These are phyloP conservation scores for Apophysomyces variabilis DNA, from an alignment of 371 early-diverging fungal genomes.

Conservation along the genomic window DNA sequence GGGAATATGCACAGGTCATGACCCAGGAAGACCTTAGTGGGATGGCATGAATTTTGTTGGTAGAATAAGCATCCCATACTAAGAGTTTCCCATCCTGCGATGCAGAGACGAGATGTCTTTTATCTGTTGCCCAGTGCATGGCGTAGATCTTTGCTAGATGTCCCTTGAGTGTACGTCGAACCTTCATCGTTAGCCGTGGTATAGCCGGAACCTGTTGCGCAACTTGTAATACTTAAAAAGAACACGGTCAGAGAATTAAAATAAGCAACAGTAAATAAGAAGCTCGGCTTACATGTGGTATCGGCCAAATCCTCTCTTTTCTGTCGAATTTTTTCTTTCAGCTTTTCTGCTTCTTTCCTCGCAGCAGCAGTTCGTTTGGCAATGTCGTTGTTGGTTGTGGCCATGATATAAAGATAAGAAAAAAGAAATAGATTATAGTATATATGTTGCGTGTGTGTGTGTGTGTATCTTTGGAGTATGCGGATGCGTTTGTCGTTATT, in stretches of 20 bases:
- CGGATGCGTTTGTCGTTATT: too few relatives aligned
- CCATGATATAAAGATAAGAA: not conserved
- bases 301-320: constrained; percentile 93
- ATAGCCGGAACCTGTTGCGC: constrained; percentile 69
- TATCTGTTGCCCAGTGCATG: constrained; percentile 98
- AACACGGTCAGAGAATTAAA: not conserved
- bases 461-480: not conserved
- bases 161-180: constrained; percentile 94
- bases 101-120: constrained; percentile 94
- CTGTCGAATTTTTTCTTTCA: constrained; percentile 85
- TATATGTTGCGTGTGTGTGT: not conserved
- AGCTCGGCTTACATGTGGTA: constrained; percentile 79
- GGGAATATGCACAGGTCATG: constrained; percentile 99
- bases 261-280: not conserved
- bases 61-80: constrained; percentile 98
- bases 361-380: constrained; percentile 58
- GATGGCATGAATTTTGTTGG: constrained; percentile 98
- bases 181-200: constrained; percentile 91
- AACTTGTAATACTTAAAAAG: constrained; percentile 13
- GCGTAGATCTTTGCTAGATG: constrained; percentile 99
- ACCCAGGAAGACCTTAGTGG: constrained; percentile 98
- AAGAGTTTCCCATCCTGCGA: constrained; percentile 99
- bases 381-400: constrained; percentile 14
- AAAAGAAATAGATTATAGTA: not conserved
- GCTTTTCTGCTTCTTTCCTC: constrained; percentile 86